Conservation (phyloP, 768 basidiomycete species). For the Zangia roseola region DNA sequence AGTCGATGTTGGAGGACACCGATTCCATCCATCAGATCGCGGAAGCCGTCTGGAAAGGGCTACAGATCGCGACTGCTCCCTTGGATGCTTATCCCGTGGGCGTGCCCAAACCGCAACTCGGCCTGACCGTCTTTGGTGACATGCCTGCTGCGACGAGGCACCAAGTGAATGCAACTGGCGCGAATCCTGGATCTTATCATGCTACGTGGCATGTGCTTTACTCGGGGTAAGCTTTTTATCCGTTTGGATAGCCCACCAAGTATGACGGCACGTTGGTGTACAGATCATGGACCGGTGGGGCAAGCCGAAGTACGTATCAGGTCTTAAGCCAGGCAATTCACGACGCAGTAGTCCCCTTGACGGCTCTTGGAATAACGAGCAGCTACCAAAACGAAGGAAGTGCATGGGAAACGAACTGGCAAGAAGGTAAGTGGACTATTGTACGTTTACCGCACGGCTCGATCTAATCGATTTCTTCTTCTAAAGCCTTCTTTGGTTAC, state of each 20-base stretch:
- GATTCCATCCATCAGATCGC: conserved; percentile 7
- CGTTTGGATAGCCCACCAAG: not conserved
- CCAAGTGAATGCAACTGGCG: conserved; percentile 14
- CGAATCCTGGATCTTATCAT: conserved; percentile 19
- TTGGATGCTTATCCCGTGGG: not conserved
- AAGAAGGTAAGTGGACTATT: not conserved
- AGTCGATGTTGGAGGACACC: conserved; percentile 5
- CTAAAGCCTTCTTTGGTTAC: conserved; percentile 18
- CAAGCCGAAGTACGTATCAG: not conserved
- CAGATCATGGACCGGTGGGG: conserved; percentile 12
- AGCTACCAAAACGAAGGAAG: conserved; percentile 15
- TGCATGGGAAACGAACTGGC: conserved; percentile 7
- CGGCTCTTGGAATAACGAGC: conserved; percentile 1
- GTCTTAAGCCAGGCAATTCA: not conserved
- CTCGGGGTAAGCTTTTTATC: not conserved
- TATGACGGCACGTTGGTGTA: not conserved
- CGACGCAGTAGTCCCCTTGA: conserved; percentile 1
- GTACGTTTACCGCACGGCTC: not conserved
- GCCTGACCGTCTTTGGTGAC: conserved; percentile 9
- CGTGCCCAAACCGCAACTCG: not conserved
- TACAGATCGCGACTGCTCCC: conserved; percentile 2
- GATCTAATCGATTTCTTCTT: not conserved
- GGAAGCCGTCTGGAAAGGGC: conserved; percentile 19
- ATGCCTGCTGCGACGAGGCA: conserved; percentile 10
- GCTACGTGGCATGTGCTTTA: conserved; percentile 15